Base-by-base conservation (phyloP, 2,329 filamentous ascomycete genomes). In the Stagonosporopsis tanaceti region DNA sequence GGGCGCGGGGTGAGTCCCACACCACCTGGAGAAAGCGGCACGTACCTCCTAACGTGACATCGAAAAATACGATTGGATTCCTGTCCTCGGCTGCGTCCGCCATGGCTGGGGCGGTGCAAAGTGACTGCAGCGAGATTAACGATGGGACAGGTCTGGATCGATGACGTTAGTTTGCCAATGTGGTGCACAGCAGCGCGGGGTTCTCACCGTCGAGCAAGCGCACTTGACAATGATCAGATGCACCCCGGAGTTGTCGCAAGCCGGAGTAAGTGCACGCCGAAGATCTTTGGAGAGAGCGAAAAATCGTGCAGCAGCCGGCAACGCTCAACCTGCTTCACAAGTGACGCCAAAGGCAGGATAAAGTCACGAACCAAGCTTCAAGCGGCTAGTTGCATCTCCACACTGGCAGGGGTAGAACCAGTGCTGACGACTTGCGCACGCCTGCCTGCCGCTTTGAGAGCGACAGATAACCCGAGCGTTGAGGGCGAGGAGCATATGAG, bases 41-140 rank as follows among this genome's bases (percentile, higher is more conserved):
- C 84, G 73, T 77, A 91, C 90, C 90, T 81, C 91, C 91, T 55
- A 95, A 82, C 4, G 90, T 90, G 59, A 92, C 85, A 76, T 93
- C 90, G 77, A 92, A 91, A 80, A 93, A 91, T 65, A 89, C 87
- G 69, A 84, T 74, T 60, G 81, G 80, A 62, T 84, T 82, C 50
- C 69, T 64, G 53, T 74, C 56, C 54, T 57, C 70, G 57, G 67
- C 53, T 52, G 70, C 34, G 38, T 72, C 70, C 62, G 73, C 67
- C 74, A 76, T 76, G 65, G 63, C 50, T 70, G 71, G 63, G 67
- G 69, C 70, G 60, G 68, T 71, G 71, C 66, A 69, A 41, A 39
- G 35, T 40, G 45, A 53, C 44, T 57, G 54, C 54, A 52, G 56
- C 53, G 61, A 39, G 56, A 60, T 52, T 41, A 54, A 59, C 60